Conservation (phyloP, 2,329 filamentous ascomycete species). For the Cercospora zeae-maydis region DNA sequence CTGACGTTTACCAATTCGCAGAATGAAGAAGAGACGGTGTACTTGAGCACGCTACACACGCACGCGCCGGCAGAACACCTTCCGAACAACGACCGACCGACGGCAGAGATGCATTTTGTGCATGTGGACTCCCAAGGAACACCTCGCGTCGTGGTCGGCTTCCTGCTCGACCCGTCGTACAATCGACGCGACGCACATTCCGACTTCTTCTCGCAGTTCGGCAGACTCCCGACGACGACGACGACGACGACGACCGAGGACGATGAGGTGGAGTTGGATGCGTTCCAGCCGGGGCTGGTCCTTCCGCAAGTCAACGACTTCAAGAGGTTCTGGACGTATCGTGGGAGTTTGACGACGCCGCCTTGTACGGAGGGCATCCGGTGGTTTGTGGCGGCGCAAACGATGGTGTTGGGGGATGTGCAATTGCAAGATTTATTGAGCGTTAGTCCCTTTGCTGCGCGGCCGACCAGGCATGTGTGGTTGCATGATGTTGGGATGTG, state of each 20-base stretch:
- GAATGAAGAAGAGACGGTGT: slow-evolving; percentile 44
- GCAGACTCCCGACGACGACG: slow-evolving; percentile 3
- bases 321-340: slow-evolving; percentile 49
- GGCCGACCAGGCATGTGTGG: slow-evolving; percentile 41
- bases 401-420: slow-evolving; percentile 42
- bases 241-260: slow-evolving; percentile 20
- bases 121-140: slow-evolving; percentile 44
- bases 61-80: slow-evolving; percentile 51
- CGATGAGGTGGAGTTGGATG: slow-evolving; percentile 6
- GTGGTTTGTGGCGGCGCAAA: slow-evolving; percentile 46
- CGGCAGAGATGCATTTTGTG: slow-evolving; percentile 51
- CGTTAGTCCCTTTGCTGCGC: slow-evolving; percentile 45
- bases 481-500: slow-evolving; percentile 10
- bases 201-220: slow-evolving; percentile 43
- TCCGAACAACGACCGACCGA: slow-evolving; percentile 42
- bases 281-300: slow-evolving; percentile 36
- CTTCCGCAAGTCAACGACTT: slow-evolving; percentile 41
- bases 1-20: slow-evolving; percentile 36
- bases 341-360: slow-evolving; percentile 48
- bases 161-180: slow-evolving; percentile 45
- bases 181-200: slow-evolving; percentile 30
- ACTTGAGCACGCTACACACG: slow-evolving; percentile 51
- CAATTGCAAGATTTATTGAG: slow-evolving; percentile 50
- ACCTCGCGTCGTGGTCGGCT: slow-evolving; percentile 46
- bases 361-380: slow-evolving; percentile 48